phyloP scores from a whole-genome alignment of 2,329 filamentous ascomycete genomes.

The Botrytis porri region DNA sequence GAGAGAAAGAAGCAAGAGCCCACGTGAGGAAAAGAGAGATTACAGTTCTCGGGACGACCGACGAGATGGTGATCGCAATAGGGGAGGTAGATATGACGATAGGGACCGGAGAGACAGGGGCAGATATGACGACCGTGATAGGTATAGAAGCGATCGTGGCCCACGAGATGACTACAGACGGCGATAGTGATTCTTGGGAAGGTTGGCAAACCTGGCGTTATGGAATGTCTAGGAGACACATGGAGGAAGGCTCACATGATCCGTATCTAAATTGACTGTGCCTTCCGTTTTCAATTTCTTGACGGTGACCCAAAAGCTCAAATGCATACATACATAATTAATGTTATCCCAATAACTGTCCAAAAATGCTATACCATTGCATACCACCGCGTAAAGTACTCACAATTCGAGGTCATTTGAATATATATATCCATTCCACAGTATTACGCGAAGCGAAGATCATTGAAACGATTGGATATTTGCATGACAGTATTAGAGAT shows the following conservation, averaged over 20 bases:
- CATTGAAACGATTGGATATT: neutral
- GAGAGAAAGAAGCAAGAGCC: slow-evolving; percentile 38
- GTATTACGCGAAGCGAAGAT: no score
- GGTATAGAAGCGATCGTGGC: slow-evolving; percentile 1
- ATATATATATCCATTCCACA: neutral
- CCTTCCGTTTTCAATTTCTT: neutral
- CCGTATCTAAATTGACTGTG: neutral
- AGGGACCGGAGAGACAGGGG: slow-evolving; percentile 27
- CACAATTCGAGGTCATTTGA: neutral
- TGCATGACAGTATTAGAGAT: neutral
- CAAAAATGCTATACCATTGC: neutral
- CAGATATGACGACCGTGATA: slow-evolving; percentile 27
- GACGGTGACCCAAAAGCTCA: neutral
- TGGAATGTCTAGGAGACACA: neutral
- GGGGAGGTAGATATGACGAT: slow-evolving; percentile 28
- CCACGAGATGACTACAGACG: slow-evolving; percentile 16
- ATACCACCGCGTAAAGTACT: neutral
- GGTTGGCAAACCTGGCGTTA: slow-evolving; percentile 1
- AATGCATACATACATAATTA: neutral
- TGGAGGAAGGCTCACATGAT: neutral
- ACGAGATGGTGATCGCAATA: slow-evolving; percentile 27
- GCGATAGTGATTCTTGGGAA: neutral
- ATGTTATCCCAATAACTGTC: neutral
- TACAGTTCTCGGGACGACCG: slow-evolving; percentile 24
- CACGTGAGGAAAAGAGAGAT: slow-evolving; percentile 28